Evolutionary conservation across 805 yeast species (phyloP), one percentile per base, ranked within the genome.

Genomic region (Starmerella etchellsii): DNA sequence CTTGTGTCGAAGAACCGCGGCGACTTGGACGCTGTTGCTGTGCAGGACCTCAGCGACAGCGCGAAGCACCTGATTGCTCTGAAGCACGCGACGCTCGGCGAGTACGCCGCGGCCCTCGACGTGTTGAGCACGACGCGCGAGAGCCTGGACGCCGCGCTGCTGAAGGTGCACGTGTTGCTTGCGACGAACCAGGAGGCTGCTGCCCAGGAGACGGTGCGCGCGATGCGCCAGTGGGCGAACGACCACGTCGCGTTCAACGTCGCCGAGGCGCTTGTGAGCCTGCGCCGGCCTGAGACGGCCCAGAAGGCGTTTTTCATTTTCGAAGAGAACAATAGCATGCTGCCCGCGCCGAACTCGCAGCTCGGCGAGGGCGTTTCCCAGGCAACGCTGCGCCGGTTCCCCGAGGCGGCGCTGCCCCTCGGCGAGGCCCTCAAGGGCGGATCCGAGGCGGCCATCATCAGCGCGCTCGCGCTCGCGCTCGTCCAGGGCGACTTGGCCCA

Each of bases 161-260:
- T 65, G 37, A 47, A 51, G 20, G 60, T 60, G 4, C 65, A 66
- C 43, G 53, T 65, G 35, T 48, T 59, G 30, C 49, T 74, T 38
- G 55, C 63, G 18, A 65, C 66, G 36, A 61, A 66, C 41, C 63
- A 67, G 40, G 47, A 65, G 3, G 69, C 66, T 5, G 57, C 62
- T n/a, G 77, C 77, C 2, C 56, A 61, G 42, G 61, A 64, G 42
- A 70, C 68, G 33, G 62, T 75, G 23, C 55, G 55, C 21, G 46
- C 56, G 51, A 69, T 71, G 29, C 65, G 71, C 36, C 52, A 60
- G 23, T 71, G 71, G 56, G 70, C 76, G 27, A 68, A 78, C 50
- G 95, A 85, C 61, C 79, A 76, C 49, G 71, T 87, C 27, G 72
- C 82, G 35, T 74, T 73, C 58, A 87, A 83, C 52, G 69, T 84